Base-by-base conservation (phyloP, 148 eudicot genomes). In the Amaranthus palmeri region DNA sequence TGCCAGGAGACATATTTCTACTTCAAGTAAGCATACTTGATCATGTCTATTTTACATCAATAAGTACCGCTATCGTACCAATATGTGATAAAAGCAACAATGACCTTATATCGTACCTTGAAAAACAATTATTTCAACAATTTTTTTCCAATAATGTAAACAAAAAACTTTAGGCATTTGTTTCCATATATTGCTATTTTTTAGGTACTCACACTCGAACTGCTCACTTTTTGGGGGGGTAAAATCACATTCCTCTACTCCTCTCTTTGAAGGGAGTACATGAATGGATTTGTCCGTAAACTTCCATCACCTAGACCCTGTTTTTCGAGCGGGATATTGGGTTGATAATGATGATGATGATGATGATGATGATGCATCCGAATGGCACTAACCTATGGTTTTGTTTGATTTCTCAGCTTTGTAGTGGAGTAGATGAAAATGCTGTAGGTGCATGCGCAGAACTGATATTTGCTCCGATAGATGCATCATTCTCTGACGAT, bases 391-490 rank as follows among this genome's bases (percentile, higher is more conserved):
- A 57, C 56, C 6, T 51, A 5, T 58, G 45, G 4, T 50, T 54
- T 65, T 53, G 55, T 50, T 67, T 58, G 47, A 36, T 72, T 81
- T 42, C 55, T 60, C 84, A 92, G 97, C 88, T 90, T 14, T 92
- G 96, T 68, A 87, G 83, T 51, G 98, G 98, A 79, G 88, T 88
- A 57, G 98, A 92, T 62, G 96, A 92, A 78, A 92, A 85, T 56
- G 92, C 96, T 14, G 79, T 86, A 65, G 93, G 93, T 7, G 85
- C 88, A n/a, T 85, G 83, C 47, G 87, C 93, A 6, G 96, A 92
- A 76, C 96, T 92, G 49, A 75, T 92, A 12, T 92, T 87, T 78
- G 98, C 98, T 70, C 98, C 98, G 25, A 92, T 92, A 8, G 98
- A 92, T 44, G 93, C 96, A 49, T 88, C 96, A 46, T 92, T 92